Percentiles rank a stretch among this genome's conserved stretches.
phyloP scores from a whole-genome alignment of 208 protist species.

The Acanthamoeba polyphaga region DNA sequence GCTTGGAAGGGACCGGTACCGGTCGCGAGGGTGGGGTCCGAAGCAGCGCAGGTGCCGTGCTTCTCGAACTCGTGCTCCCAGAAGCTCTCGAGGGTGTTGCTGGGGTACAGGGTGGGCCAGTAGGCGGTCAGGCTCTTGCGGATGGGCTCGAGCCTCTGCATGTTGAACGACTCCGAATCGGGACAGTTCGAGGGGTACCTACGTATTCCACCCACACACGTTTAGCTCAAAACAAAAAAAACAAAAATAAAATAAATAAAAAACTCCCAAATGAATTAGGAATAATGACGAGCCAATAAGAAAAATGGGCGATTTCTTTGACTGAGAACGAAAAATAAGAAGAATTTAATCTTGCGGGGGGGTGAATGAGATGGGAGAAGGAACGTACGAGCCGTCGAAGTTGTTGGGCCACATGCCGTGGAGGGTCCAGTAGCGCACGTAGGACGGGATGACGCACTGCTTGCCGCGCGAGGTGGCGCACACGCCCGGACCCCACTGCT shows the following conservation, averaged over 20 bases:
- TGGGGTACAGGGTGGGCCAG: conserved; percentile 64
- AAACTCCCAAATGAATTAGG: not conserved
- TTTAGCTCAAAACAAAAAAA: not conserved
- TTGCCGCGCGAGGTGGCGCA: conserved; percentile 53
- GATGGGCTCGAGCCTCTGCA: conserved; percentile 60
- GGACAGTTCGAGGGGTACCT: conserved; percentile 53
- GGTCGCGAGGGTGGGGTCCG: not conserved
- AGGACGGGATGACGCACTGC: conserved; percentile 57
- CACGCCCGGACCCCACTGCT: conserved; percentile 72
- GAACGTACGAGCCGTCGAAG: conserved; percentile 54
- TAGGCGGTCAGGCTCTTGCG: conserved; percentile 39
- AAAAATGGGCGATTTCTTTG: not conserved
- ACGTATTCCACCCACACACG: not conserved
- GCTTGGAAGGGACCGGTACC: not conserved
- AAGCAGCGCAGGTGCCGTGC: conserved; percentile 71
- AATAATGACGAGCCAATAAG: not conserved
- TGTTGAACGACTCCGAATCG: conserved; percentile 27
- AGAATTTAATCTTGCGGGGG: no score
- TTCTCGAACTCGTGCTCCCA: conserved; percentile 74
- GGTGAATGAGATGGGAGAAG: not conserved
- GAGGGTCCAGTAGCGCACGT: conserved; percentile 71
- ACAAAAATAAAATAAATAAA: not conserved
- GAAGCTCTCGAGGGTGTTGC: conserved; percentile 70
- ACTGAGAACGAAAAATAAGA: no score
- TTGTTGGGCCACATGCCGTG: conserved; percentile 75